Conservation (phyloP, 805 yeast species). For the Zygosaccharomyces rouxii region DNA sequence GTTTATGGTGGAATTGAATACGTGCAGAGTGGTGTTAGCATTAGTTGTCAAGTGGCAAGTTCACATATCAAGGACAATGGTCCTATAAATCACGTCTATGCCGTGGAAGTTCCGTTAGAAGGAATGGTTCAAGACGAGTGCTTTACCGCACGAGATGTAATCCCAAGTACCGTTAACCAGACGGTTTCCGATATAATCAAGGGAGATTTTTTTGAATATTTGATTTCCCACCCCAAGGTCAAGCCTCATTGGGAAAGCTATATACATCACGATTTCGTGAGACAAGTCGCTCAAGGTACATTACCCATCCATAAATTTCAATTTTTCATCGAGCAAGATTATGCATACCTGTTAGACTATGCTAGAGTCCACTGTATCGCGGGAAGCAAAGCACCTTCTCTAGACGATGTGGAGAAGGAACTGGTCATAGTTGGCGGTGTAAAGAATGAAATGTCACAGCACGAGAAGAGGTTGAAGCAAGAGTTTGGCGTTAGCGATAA, state of each 20-base stretch:
- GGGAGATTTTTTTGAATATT: slow-evolving; percentile 43
- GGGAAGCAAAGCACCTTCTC: slow-evolving; percentile 55
- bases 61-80: slow-evolving; percentile 54
- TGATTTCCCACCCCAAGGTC: slow-evolving; percentile 54
- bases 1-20: slow-evolving; percentile 57
- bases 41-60: slow-evolving; percentile 35
- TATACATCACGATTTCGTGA: slow-evolving; percentile 58
- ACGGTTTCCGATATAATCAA: slow-evolving; percentile 3
- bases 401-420: slow-evolving; percentile 48
- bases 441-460: slow-evolving; percentile 52
- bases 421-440: slow-evolving; percentile 49
- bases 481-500: slow-evolving; percentile 38
- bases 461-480: slow-evolving; percentile 46
- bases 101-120: slow-evolving; percentile 35
- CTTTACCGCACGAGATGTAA: slow-evolving; percentile 26
- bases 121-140: slow-evolving; percentile 35
- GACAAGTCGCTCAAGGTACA: slow-evolving; percentile 46
- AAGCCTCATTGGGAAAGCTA: slow-evolving; percentile 54
- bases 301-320: slow-evolving; percentile 49
- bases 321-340: slow-evolving; percentile 55
- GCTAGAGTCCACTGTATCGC: slow-evolving; percentile 62
- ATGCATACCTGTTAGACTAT: slow-evolving; percentile 63
- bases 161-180: slow-evolving; percentile 4
- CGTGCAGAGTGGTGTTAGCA: slow-evolving; percentile 59
- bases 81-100: slow-evolving; percentile 66